These are phyloP conservation scores for Eucalyptus urophylla DNA, from an alignment of 345 rosid species.

Conservation along the genomic window DNA sequence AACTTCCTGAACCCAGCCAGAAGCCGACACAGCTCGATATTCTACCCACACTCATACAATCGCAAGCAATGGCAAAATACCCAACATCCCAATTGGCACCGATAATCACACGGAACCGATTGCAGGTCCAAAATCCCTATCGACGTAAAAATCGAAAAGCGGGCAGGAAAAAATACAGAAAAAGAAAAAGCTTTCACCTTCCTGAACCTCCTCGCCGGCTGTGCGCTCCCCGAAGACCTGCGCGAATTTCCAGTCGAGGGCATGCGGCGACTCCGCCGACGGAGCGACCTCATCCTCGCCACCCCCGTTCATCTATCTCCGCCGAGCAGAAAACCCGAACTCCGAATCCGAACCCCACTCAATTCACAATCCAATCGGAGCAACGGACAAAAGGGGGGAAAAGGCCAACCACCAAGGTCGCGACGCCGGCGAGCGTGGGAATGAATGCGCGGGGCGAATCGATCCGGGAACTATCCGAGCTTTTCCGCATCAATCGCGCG, in stretches of 20 bases:
- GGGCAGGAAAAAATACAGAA: too few species aligned
- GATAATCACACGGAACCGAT: not conserved
- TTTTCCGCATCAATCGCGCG: not conserved
- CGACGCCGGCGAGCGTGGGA: not conserved
- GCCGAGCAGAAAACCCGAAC: not conserved
- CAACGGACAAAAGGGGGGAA: not conserved
- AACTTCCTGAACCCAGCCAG: not conserved
- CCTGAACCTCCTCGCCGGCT: conserved; percentile 96
- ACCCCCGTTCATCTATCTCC: conserved; percentile 42
- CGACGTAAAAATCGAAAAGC: not conserved
- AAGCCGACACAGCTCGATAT: not conserved
- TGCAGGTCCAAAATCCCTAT: not conserved
- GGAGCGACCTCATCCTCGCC: conserved; percentile 24
- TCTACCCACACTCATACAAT: not conserved
- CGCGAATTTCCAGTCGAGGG: conserved; percentile 93
- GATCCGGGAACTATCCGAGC: not conserved
- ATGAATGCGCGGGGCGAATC: not conserved
- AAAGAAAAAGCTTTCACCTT: conserved; percentile 29
- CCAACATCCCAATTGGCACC: not conserved
- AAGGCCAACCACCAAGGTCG: not conserved
- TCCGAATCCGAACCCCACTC: not conserved
- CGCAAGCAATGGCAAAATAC: not conserved
- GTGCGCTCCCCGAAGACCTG: conserved; percentile 97
- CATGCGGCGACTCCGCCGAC: conserved; percentile 31
- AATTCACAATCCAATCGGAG: not conserved